Percentiles rank a stretch among this genome's conserved stretches.
These are phyloP conservation scores for Cocos nucifera DNA, from an alignment of 176 grass and related monocot genomes.

Conservation along the genomic window DNA sequence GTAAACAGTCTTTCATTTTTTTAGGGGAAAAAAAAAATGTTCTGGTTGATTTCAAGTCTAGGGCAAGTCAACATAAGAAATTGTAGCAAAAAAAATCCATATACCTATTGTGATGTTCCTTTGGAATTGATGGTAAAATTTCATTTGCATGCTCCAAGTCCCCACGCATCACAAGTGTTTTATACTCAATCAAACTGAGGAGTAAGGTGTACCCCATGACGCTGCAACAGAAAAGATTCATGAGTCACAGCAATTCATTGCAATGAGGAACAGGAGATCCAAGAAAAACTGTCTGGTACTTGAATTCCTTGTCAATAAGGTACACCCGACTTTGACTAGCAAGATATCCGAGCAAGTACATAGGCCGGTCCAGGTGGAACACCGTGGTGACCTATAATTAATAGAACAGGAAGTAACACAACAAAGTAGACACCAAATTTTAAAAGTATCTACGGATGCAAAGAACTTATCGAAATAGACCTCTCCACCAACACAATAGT, in stretches of 20 bases:
- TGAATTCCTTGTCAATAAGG: constrained; percentile 61
- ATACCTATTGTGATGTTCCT: constrained; percentile 61
- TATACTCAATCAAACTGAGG: constrained; percentile 97
- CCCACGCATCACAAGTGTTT: constrained; percentile 90
- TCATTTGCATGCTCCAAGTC: constrained; percentile 55
- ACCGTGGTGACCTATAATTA: constrained; percentile 45
- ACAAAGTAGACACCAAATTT: no score
- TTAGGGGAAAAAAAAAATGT: no score
- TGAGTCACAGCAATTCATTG: constrained; percentile 23
- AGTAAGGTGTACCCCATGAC: constrained; percentile 96
- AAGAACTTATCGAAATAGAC: constrained; percentile 20
- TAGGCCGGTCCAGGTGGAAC: constrained; percentile 66
- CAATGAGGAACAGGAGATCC: constrained; percentile 4
- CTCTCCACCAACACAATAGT: constrained; percentile 67
- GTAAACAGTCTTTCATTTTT: no score
- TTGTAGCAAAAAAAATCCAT: background rate
- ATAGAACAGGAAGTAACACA: constrained; percentile 18
- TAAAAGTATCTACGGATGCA: background rate
- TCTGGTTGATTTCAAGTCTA: background rate
- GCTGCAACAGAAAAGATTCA: constrained; percentile 45
- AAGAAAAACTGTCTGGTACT: constrained; percentile 15
- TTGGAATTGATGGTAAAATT: constrained; percentile 72
- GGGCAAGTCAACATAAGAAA: background rate
- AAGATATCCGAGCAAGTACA: constrained; percentile 67
- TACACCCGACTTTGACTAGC: constrained; percentile 65